These are phyloP conservation scores for Saccharomyces pastorianus DNA, from an alignment of 1,139 yeast species.

Conservation along the genomic window DNA sequence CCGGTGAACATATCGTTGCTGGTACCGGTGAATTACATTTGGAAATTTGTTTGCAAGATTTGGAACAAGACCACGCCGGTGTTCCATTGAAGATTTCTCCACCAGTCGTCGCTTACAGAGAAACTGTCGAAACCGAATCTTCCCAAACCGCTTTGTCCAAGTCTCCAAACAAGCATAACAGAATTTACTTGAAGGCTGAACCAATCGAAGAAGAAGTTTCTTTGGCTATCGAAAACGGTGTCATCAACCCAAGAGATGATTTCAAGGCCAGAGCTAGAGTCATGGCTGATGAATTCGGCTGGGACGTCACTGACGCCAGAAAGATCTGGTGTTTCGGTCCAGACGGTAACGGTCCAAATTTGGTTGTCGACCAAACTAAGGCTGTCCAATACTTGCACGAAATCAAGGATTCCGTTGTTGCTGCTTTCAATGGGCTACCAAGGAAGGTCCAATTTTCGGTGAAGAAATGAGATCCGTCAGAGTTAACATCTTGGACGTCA, in stretches of 20 bases:
- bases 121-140: constrained; percentile 90
- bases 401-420: constrained; percentile 98
- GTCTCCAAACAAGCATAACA: constrained; percentile 99
- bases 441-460: constrained; percentile 98
- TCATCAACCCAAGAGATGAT: constrained; percentile 92
- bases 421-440: constrained; percentile 99
- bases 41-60: constrained; percentile 94
- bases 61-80: constrained; percentile 99
- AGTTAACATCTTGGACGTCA: constrained; percentile 97
- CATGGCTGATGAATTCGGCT: constrained; percentile 97
- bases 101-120: constrained; percentile 98
- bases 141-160: constrained; percentile 94
- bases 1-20: constrained; percentile 99
- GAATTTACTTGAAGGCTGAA: constrained; percentile 96
- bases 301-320: constrained; percentile 99
- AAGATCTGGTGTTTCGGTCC: constrained; percentile 99
- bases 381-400: constrained; percentile 98
- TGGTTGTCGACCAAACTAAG: constrained; percentile 99
- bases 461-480: constrained; percentile 94
- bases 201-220: constrained; percentile 93
- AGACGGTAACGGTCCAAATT: constrained; percentile 97
- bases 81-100: constrained; percentile 95
- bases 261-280: constrained; percentile 98
- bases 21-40: constrained; percentile 99
- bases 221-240: constrained; percentile 87